Conservation (phyloP, 2,329 filamentous ascomycete species). For the Cladophialophora immunda region DNA sequence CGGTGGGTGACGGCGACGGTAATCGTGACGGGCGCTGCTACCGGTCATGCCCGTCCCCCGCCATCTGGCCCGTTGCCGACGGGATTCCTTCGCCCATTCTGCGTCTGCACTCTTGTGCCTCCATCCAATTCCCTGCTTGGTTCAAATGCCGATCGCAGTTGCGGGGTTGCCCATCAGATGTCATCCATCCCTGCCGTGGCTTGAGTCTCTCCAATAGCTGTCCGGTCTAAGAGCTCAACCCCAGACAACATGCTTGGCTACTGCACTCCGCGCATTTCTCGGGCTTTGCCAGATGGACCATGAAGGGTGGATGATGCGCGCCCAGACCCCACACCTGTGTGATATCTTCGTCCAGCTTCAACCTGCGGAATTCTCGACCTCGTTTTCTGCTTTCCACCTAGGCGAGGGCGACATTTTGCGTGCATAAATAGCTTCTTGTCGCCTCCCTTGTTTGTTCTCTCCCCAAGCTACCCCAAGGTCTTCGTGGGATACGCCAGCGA, state of each 20-base stretch:
- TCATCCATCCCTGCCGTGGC: neutral
- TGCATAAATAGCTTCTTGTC: slow-evolving; percentile 14
- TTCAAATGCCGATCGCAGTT: slow-evolving; percentile 23
- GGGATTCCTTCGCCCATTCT: neutral
- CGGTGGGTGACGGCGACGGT: too few species aligned
- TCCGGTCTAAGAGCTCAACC: neutral
- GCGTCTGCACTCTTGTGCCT: neutral
- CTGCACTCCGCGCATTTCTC: slow-evolving; percentile 8
- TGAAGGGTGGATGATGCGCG: slow-evolving; percentile 19
- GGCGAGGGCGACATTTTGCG: neutral
- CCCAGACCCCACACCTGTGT: slow-evolving; percentile 23
- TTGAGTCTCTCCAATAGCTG: neutral
- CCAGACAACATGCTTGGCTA: slow-evolving; percentile 1
- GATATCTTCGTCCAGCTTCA: slow-evolving; percentile 8
- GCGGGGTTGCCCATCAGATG: slow-evolving; percentile 9
- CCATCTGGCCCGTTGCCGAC: slow-evolving; percentile 3
- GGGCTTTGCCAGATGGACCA: slow-evolving; percentile 1
- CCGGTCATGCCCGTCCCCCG: slow-evolving; percentile 14
- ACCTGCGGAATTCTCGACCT: slow-evolving; percentile 5
- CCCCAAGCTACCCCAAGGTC: neutral
- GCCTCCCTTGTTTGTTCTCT: neutral
- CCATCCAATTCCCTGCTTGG: neutral
- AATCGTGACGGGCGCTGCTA: too few species aligned
- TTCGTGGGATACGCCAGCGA: neutral
- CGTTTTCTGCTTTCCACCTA: slow-evolving; percentile 2